These are phyloP conservation scores for Metrosideros polymorpha DNA, from an alignment of 441 rosid genomes.

Conservation along the genomic window DNA sequence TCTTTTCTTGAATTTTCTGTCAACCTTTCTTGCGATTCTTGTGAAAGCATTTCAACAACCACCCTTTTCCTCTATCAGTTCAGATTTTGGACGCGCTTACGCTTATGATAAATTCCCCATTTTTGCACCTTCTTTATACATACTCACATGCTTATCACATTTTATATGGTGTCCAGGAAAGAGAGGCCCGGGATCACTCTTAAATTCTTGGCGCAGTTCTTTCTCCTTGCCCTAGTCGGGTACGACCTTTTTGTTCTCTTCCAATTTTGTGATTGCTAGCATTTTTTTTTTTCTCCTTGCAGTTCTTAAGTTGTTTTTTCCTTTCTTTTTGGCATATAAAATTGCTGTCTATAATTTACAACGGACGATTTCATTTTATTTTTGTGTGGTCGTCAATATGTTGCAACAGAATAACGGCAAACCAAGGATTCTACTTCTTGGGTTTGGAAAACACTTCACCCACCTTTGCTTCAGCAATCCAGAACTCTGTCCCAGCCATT, in stretches of 20 bases:
- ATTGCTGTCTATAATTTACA: background rate
- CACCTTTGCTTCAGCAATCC: conserved; percentile 15
- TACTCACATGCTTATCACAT: background rate
- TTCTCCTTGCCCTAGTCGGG: conserved; percentile 88
- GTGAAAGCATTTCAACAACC: background rate
- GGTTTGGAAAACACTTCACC: conserved; percentile 13
- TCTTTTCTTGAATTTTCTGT: background rate
- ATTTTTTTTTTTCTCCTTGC: too few species aligned
- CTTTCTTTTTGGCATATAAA: background rate
- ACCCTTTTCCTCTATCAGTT: background rate
- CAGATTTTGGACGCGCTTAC: background rate
- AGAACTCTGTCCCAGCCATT: conserved; percentile 7
- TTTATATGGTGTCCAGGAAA: conserved; percentile 44
- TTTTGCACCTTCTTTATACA: background rate
- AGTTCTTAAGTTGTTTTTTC: background rate
- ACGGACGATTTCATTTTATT: background rate
- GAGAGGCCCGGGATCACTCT: conserved; percentile 82
- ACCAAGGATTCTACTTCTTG: background rate
- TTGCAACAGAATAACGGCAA: background rate
- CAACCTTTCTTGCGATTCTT: background rate
- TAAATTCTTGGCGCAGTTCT: conserved; percentile 78
- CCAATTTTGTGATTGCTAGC: background rate
- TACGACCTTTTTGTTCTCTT: conserved; percentile 4
- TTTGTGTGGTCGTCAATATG: background rate
- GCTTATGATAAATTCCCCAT: background rate